These are phyloP conservation scores for Spizellomyces sp. DNA, from an alignment of 192 early-diverging fungal species.

Conservation along the genomic window DNA sequence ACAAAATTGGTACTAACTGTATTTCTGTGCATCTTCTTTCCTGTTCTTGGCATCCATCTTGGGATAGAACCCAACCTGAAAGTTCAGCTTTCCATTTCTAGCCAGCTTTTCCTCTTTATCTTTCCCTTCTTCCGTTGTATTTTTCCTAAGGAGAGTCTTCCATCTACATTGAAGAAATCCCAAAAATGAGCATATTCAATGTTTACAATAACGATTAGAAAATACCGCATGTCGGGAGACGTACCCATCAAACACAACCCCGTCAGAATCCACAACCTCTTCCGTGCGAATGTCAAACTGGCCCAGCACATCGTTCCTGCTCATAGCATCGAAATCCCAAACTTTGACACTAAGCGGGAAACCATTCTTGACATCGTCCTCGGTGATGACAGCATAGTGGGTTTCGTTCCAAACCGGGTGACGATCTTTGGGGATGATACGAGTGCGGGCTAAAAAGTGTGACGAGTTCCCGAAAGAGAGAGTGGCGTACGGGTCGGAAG, in stretches of 20 bases:
- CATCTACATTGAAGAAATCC: not conserved
- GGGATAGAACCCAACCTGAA: conserved; percentile 33
- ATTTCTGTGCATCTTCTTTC: conserved; percentile 21
- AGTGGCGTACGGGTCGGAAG: conserved; percentile 35
- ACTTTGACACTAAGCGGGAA: conserved; percentile 27
- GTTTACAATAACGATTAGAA: too few relatives aligned
- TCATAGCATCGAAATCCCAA: conserved; percentile 28
- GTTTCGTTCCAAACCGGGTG: conserved; percentile 38
- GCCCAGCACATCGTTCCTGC: conserved; percentile 27
- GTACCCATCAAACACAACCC: conserved; percentile 26
- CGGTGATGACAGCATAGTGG: conserved; percentile 29
- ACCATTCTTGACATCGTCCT: conserved; percentile 33
- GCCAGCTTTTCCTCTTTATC: conserved; percentile 24
- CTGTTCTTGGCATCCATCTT: conserved; percentile 13
- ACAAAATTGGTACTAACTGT: conserved; percentile 15
- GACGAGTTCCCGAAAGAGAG: conserved; percentile 19
- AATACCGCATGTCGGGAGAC: not conserved
- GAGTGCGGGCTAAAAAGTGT: conserved; percentile 25
- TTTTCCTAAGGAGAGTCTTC: conserved; percentile 29
- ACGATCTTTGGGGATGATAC: conserved; percentile 27
- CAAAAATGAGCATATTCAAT: too few relatives aligned
- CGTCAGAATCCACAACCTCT: conserved; percentile 30
- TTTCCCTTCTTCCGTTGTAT: conserved; percentile 7
- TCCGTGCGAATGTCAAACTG: conserved; percentile 23
- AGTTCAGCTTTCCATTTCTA: conserved; percentile 27